Base-by-base conservation (phyloP, 768 basidiomycete species). In the Trametes sanguinea region DNA sequence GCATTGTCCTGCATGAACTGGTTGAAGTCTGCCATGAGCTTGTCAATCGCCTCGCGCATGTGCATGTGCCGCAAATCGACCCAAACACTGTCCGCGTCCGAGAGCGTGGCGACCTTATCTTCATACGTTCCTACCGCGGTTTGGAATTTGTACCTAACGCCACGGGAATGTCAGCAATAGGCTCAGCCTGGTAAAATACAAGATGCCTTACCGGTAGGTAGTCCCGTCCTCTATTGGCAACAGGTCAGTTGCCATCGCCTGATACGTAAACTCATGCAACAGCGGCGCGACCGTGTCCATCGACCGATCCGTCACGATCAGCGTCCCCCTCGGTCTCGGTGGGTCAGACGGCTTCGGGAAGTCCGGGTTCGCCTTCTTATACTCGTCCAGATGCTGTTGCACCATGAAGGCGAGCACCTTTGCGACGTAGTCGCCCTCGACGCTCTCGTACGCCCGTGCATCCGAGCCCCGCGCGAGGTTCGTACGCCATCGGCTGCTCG, bases 41-140 rank as follows among this genome's bases (percentile, higher is more conserved):
- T 97, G 78, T 98, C 94, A 68, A 98, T 95, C 1, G 95, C 92
- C 76, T 99, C 97, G 51, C 92, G 87, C 95, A 99, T 99, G 74
- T 99, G 97, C 86, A 97, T 87, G 73, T 98, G 97, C 61, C 96
- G 88, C 59, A 98, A 85, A 46, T 89, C 86, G 37, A 89, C 89
- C 95, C 95, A 99, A 1, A 97, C 89, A 44, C 83, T 82, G 73
- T 99, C 97, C 4, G 83, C 75, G 67, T 99, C 97, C 11, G 89
- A 85, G n/a, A 99, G 78, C 1, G 80, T 83, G 3, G 94, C 94
- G 1, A 84, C 85, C 76, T 95, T 94, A 71, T 95, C 93, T 71
- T 99, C 97, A 60, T 82, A 89, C 14, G 85, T 81, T 14, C 96
- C 97, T 0, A 85, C 66, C 8, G 93, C 90, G 13, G 95, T 93